Evolutionary conservation across 768 basidiomycete species (phyloP), one percentile per base, ranked within the genome.

Genomic region (Amanita subjunquillea): DNA sequence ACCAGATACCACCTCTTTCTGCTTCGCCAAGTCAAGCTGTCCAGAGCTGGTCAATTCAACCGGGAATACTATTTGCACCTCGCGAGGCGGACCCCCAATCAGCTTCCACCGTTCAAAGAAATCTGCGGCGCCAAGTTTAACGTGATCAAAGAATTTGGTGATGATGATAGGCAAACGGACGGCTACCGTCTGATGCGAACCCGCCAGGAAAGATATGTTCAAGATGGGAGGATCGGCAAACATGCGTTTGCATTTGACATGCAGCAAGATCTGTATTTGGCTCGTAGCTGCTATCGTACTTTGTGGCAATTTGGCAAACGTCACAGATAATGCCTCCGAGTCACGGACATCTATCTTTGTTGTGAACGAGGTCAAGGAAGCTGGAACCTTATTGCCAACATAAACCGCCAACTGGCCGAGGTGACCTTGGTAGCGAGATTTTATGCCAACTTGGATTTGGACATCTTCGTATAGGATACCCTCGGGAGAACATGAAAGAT

Each of bases 81-180:
- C 96, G 47, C 94, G 79, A 27, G 96, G 96, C 10, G 91, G 75
- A 1, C 96, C 96, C 6, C 96, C 96, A 48, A 98, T 98, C 59
- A 96, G 70, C 67, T 92, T 94, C 96, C 96, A 99, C 48, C 96
- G 75, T 66, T 97, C 94, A 68, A 98, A 99, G 76, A 98, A 99
- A 59, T 96, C 90, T 0, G 78, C 70, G 55, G 79, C 74, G 9
- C 79, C 82, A 32, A 99, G 78, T 60, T 83, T 86, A 57, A 97
- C 94, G 23, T 90, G 88, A 62, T 96, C 95, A 52, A 98, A 78
- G 67, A 99, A 99, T 67, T 95, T 92, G 38, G 86, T 85, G 52
- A 96, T 61, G 41, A 89, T 79, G 57, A 99, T 80, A 9, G 96
- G 96, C 23, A 99, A 73, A 45, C 83, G 81, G 53, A 98, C 68